Evolutionary conservation across 2,329 filamentous ascomycete species (phyloP), one percentile per base, ranked within the genome.

Genomic region (Calonectria fujianensis): DNA sequence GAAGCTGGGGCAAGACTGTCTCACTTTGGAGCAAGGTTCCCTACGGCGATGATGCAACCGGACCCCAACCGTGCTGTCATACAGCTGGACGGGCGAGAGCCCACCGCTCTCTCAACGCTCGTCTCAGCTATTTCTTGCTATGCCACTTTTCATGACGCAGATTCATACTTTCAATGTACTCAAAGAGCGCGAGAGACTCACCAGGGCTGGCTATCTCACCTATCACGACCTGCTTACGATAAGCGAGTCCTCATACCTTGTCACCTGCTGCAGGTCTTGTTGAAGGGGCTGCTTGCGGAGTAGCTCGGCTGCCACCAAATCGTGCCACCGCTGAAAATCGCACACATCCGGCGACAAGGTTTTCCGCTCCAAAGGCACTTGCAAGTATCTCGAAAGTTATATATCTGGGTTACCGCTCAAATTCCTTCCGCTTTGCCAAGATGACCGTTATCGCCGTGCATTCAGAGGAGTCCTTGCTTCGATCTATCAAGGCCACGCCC

Each of bases 401-500:
- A 66, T 66, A 66, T 51, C 63, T 24, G 48, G 20, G 45, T 52
- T 51, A 50, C 45, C 48, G 41, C 63, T 66, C 9, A 7, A 9
- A 41, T 31, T 68, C 48, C 31, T 57, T 57, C 24, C 24, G 3
- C 52, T 41, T 65, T 29, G 27, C 37, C 57, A 76, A 72, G 7
- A 81, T 81, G 78, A 64, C 74, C 16, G 63, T 67, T 39, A 48
- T 67, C 18, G 48, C 72, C 45, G 70, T 65, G 64, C 69, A 76
- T 27, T 65, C 78, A 9, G 79, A 81, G 52, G 78, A 82, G 70
- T 80, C 81, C 4, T 79, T 84, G 31, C 76, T 77, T 29, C 78
- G 68, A 13, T 87, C 86, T 68, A 90, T 93, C 72, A 83, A 86
- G 35, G 86, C 81, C 27, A 91, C 89, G 29, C 93, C 93, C 4